Percentiles rank a stretch among this genome's conserved stretches.
Evolutionary conservation across 106 monocot genomes (phyloP).

Genomic region (Dendrobium nobile): DNA sequence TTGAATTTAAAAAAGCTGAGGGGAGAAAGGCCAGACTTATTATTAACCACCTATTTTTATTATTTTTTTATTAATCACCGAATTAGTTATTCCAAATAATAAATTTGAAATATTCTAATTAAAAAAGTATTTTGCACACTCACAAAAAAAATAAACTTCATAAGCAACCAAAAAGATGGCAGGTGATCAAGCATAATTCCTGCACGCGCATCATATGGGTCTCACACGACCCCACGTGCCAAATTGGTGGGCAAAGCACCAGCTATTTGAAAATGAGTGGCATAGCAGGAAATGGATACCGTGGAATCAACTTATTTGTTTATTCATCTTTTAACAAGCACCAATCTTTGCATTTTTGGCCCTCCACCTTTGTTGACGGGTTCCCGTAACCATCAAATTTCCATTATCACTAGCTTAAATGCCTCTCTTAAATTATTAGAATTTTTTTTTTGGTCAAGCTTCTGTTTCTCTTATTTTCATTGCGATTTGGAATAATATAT

Average conservation of each 20-base stretch:
- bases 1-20: no score
- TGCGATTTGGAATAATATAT: slow-evolving; percentile 1
- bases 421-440: not conserved
- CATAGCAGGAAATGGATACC: not conserved
- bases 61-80: no score
- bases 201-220: no score
- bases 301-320: not conserved
- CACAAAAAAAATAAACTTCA: not conserved
- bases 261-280: not conserved
- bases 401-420: not conserved
- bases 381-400: not conserved
- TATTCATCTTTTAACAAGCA: not conserved
- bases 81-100: not conserved
- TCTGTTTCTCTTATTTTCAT: not conserved
- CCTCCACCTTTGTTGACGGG: not conserved
- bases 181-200: no score
- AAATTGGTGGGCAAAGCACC: not conserved
- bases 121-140: no score
- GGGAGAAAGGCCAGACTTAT: no score
- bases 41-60: no score
- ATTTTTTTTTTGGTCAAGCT: not conserved
- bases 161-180: not conserved
- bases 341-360: not conserved
- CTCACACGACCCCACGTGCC: not conserved
- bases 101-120: not conserved